A percentile compares a stretch with the other conserved stretches of the same genome.
Conservation (phyloP, 352 stramenopile species). For the Phytophthora pisi region DNA sequence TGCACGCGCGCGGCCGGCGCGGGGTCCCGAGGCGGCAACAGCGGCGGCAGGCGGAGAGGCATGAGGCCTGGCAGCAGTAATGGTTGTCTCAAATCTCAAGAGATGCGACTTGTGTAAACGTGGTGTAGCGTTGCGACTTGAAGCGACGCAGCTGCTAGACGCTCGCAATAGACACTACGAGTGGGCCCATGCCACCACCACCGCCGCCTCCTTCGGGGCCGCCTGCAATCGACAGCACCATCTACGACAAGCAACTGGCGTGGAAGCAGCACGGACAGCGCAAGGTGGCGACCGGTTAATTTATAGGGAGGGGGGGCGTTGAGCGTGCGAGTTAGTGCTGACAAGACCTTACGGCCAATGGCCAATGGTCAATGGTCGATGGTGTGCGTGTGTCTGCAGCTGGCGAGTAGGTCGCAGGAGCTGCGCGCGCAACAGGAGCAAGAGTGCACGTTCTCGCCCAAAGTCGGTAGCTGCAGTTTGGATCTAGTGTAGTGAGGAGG, state of each 20-base stretch:
- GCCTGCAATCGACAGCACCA: conserved; percentile 17
- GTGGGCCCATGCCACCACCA: conserved; percentile 5
- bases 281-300: conserved; percentile 33
- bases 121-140: neutral
- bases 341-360: neutral
- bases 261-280: conserved; percentile 63
- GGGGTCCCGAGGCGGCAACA: neutral
- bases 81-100: neutral
- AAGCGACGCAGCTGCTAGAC: too few relatives aligned
- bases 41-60: neutral
- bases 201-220: too few relatives aligned
- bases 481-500: neutral
- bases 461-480: conserved; percentile 29
- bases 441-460: conserved; percentile 68
- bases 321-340: too few relatives aligned
- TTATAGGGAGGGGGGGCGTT: too few relatives aligned
- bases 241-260: conserved; percentile 71
- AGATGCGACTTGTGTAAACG: neutral
- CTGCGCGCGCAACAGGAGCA: conserved; percentile 45
- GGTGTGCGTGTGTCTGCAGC: conserved; percentile 14
- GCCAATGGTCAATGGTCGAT: too few relatives aligned
- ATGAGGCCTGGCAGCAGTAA: neutral
- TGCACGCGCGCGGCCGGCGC: too few relatives aligned
- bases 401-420: conserved; percentile 50
- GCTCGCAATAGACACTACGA: neutral